Percentiles rank a stretch among this genome's conserved stretches.
These are phyloP conservation scores for Cardiospermum halicacabum DNA, from an alignment of 345 rosid genomes.

Conservation along the genomic window DNA sequence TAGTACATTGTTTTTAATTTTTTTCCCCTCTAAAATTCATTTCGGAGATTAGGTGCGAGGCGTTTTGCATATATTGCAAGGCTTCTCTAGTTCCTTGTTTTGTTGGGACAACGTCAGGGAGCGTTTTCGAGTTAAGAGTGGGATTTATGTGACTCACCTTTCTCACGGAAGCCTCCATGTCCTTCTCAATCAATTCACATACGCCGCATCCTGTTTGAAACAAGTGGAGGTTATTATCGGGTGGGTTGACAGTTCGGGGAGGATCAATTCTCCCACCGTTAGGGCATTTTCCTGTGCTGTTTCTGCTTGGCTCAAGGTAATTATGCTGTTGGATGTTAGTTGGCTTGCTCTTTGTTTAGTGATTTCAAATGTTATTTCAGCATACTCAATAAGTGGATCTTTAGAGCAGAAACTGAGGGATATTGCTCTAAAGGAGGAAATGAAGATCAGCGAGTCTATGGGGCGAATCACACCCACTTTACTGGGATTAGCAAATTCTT, in stretches of 20 bases:
- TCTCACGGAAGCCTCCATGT: constrained; percentile 56
- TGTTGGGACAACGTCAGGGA: constrained; percentile 49
- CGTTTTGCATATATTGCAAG: constrained; percentile 70
- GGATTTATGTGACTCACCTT: constrained; percentile 65
- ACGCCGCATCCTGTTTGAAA: constrained; percentile 73
- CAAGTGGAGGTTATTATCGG: constrained; percentile 49
- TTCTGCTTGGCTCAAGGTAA: constrained; percentile 73
- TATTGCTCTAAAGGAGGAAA: constrained; percentile 82
- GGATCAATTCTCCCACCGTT: constrained; percentile 53
- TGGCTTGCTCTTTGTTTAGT: neutral
- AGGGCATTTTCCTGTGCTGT: constrained; percentile 68
- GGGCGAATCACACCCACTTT: constrained; percentile 55
- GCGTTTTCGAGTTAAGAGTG: constrained; percentile 38
- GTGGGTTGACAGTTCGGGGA: constrained; percentile 29
- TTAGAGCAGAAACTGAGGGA: constrained; percentile 59
- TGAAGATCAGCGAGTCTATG: constrained; percentile 40
- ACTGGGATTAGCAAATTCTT: constrained; percentile 70
- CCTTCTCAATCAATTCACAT: constrained; percentile 53
- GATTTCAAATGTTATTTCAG: constrained; percentile 3
- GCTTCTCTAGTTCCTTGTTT: constrained; percentile 57
- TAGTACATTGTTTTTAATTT: neutral
- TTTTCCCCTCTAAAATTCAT: neutral
- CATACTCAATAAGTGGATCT: constrained; percentile 15
- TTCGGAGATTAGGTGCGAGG: constrained; percentile 41
- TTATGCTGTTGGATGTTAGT: neutral